phyloP scores from a whole-genome alignment of 2,329 filamentous ascomycete genomes.

The Phialophora macrospora region DNA sequence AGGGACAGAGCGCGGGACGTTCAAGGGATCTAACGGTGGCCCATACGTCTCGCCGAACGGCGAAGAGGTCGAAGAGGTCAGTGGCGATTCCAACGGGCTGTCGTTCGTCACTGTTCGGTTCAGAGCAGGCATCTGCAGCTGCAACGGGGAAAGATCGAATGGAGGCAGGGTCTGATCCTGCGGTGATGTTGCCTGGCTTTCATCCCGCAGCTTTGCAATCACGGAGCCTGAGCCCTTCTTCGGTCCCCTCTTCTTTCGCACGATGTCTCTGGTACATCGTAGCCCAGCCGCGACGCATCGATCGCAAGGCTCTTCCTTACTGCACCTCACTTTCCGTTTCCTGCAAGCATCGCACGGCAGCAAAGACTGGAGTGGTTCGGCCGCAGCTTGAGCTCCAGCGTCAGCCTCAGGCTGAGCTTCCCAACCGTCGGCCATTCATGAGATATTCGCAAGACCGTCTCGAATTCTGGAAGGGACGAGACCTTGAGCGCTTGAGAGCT shows the following conservation, averaged over 20 bases:
- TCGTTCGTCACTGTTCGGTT: constrained; percentile 30
- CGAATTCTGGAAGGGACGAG: neutral
- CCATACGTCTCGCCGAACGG: constrained; percentile 33
- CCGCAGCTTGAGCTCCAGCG: constrained; percentile 5
- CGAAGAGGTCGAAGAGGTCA: constrained; percentile 34
- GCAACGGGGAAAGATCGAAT: constrained; percentile 36
- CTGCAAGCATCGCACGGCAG: constrained; percentile 40
- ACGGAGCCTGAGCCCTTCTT: constrained; percentile 41
- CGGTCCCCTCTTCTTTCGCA: constrained; percentile 39
- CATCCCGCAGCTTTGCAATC: constrained; percentile 39
- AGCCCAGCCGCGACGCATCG: constrained; percentile 35
- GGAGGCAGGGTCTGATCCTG: constrained; percentile 36
- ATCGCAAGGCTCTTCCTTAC: constrained; percentile 36
- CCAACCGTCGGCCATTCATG: constrained; percentile 8
- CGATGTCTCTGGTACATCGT: constrained; percentile 38
- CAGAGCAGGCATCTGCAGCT: constrained; percentile 35
- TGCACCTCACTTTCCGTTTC: constrained; percentile 38
- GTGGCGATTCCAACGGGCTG: constrained; percentile 34
- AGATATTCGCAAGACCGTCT: neutral
- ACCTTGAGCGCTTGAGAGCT: neutral
- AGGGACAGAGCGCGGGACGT: constrained; percentile 36
- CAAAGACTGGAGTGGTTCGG: constrained; percentile 32
- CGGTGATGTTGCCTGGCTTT: constrained; percentile 27
- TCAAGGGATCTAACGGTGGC: constrained; percentile 24
- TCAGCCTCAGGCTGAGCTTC: constrained; percentile 11